Evolutionary conservation across 2,329 filamentous ascomycete genomes (phyloP).

Genomic region (Fusarium sp.): DNA sequence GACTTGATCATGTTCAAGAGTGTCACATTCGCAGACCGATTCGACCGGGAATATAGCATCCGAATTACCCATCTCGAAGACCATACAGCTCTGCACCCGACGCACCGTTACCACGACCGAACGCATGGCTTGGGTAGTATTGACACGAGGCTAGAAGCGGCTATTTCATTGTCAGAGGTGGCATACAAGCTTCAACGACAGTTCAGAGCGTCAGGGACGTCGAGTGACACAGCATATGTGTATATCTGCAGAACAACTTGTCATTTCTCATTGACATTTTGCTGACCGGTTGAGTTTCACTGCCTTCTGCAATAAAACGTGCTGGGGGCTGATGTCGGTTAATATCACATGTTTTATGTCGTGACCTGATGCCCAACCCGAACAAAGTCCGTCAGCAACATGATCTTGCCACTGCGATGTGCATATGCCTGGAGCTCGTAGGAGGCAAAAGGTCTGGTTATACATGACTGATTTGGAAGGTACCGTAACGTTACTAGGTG

Average conservation of each 20-base stretch:
- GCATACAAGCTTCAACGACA: constrained; percentile 7
- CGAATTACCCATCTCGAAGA: not conserved
- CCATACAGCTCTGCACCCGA: not conserved
- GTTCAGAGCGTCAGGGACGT: constrained; percentile 12
- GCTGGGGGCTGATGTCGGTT: constrained; percentile 4
- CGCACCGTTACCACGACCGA: not conserved
- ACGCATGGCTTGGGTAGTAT: constrained; percentile 14
- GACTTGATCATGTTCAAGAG: not conserved
- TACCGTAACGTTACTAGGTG: not conserved
- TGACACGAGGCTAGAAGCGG: constrained; percentile 18
- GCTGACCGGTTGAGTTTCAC: constrained; percentile 41
- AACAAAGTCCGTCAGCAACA: constrained; percentile 5
- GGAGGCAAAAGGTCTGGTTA: not conserved
- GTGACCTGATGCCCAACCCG: constrained; percentile 5
- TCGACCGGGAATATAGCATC: not conserved
- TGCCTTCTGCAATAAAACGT: constrained; percentile 20
- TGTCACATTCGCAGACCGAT: not conserved
- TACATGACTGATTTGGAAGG: not conserved
- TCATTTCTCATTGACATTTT: constrained; percentile 1
- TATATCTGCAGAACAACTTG: constrained; percentile 13
- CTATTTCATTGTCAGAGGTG: not conserved
- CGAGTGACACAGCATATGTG: constrained; percentile 29
- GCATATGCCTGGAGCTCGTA: not conserved
- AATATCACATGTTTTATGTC: constrained; percentile 25
- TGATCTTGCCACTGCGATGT: constrained; percentile 10